phyloP scores from a whole-genome alignment of 2,329 filamentous ascomycete species.

The Chaetomium globosum region DNA sequence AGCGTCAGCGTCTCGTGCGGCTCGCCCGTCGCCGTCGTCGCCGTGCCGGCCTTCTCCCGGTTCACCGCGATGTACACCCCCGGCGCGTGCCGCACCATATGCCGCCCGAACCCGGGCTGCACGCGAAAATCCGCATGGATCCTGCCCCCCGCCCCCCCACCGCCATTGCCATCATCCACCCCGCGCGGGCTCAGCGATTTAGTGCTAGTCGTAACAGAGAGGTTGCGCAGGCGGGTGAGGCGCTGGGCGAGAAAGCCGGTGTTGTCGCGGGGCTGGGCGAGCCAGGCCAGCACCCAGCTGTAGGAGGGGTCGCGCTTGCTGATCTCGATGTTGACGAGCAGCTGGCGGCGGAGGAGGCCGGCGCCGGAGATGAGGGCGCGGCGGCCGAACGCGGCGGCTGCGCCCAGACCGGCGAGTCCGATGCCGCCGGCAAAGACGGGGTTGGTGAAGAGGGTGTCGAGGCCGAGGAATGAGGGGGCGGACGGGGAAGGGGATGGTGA shows the following conservation, averaged over 20 bases:
- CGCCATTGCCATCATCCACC: constrained; percentile 57
- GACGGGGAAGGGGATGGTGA: constrained; percentile 21
- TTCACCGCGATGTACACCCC: constrained; percentile 86
- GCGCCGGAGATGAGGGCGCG: constrained; percentile 72
- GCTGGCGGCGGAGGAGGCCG: constrained; percentile 75
- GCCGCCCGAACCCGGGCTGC: constrained; percentile 86
- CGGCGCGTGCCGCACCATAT: constrained; percentile 78
- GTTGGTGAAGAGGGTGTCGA: constrained; percentile 65
- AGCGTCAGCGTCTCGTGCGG: constrained; percentile 94
- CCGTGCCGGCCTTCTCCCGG: constrained; percentile 80
- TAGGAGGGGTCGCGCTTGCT: constrained; percentile 92
- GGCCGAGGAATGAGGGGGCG: constrained; percentile 44
- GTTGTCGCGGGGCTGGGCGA: constrained; percentile 75
- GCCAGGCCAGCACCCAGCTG: constrained; percentile 91
- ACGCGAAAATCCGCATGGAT: constrained; percentile 80
- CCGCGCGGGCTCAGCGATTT: constrained; percentile 57
- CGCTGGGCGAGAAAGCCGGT: constrained; percentile 61
- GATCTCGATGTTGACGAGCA: constrained; percentile 95
- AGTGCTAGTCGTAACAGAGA: constrained; percentile 58
- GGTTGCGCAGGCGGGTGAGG: constrained; percentile 62
- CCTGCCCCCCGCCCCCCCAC: constrained; percentile 62
- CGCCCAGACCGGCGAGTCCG: constrained; percentile 86
- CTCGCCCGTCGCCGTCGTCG: constrained; percentile 78
- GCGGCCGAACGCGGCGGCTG: constrained; percentile 77
- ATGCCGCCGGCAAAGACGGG: constrained; percentile 73